Base-by-base conservation (phyloP, 257 asterid species). In the Rhazya stricta region DNA sequence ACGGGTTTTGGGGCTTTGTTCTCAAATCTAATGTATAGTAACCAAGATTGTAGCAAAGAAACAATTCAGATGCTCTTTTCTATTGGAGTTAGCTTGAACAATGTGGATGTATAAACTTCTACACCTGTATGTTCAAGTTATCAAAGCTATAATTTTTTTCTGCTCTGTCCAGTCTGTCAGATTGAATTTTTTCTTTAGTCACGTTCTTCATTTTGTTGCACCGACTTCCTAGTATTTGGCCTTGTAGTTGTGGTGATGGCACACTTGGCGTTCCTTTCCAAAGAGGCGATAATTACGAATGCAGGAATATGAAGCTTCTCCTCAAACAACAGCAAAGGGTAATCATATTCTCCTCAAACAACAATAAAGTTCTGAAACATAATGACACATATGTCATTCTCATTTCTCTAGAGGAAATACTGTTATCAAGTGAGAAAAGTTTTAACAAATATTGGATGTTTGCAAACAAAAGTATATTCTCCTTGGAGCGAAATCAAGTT, bases 261-360 rank as follows among this genome's bases (percentile, higher is more conserved):
- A 83, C 97, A 61, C 96, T 92, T 63, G 97, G 96, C 75, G 69
- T 75, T 76, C 98, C 98, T 79, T 84, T 80, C 74, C 98, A 92
- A 83, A 84, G 96, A 73, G 96, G 98, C 58, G 99, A 91, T 75
- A 92, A 89, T 81, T 88, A 95, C 27, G 98, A 95, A 80, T 95
- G 99, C 87, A 84, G 92, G 85, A 95, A 95, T 76, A 95, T 95
- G 99, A 95, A 95, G 91, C 96, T 95, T 77, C 97, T 94, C 76
- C 91, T 94, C 67, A 90, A 88, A 80, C 99, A 94, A 76, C 99
- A 90, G 69, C 97, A 94, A 80, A 89, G 79, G 95, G 99, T 94
- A 90, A 84, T 72, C 65, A 66, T 77, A 39, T 65, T 23, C 48
- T 65, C 48, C 69, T 10, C 34, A 32, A 62, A 18, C 39, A 29